Conservation (phyloP, 75 land plant genomes). For the Picea glauca region DNA sequence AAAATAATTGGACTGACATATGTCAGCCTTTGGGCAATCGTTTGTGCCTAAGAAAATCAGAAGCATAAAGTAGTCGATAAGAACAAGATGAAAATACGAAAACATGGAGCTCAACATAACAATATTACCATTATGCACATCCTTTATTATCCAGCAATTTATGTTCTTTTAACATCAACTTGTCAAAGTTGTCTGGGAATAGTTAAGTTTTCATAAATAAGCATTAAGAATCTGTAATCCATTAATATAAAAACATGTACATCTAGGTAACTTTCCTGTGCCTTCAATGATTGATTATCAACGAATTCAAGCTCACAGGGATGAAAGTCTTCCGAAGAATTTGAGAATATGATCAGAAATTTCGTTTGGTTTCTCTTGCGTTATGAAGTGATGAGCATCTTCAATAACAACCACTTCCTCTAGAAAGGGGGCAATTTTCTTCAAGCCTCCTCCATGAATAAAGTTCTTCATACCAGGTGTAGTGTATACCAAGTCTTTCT, state of each 20-base stretch:
- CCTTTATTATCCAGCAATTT: no score
- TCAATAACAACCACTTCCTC: conserved; percentile 41
- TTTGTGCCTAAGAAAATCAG: no score
- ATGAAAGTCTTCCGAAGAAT: conserved; percentile 34
- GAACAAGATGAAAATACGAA: no score
- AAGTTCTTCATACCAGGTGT: conserved; percentile 34
- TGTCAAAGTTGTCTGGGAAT: neutral
- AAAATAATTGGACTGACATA: no score
- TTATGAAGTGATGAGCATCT: conserved; percentile 55
- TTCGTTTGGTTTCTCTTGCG: conserved; percentile 42
- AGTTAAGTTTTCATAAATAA: neutral
- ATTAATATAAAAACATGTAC: no score
- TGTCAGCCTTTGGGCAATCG: no score
- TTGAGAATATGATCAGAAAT: conserved; percentile 28
- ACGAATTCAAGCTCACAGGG: neutral
- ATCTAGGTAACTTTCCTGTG: no score
- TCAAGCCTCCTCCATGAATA: conserved; percentile 38
- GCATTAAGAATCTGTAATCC: neutral
- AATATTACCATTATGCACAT: no score
- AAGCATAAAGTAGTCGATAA: no score
- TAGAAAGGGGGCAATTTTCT: conserved; percentile 41
- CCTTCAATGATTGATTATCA: neutral
- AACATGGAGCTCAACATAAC: no score
- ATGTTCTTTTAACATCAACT: neutral
- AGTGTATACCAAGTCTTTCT: conserved; percentile 34